Conservation (phyloP, 345 rosid genomes). For the Lepidium aucheri region DNA sequence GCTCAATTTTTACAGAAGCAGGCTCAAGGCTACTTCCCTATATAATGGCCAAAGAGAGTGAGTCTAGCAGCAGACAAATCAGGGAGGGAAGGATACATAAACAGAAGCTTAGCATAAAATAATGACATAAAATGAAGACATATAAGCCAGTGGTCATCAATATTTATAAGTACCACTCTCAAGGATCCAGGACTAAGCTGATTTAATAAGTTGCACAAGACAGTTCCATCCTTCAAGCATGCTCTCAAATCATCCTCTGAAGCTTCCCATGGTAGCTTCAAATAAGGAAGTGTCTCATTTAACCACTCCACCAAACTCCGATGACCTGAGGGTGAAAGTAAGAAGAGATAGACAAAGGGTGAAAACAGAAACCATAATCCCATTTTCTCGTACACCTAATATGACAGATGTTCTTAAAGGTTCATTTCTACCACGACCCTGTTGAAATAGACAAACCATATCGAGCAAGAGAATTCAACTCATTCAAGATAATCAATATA, state of each 20-base stretch:
- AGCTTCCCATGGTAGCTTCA: constrained; percentile 49
- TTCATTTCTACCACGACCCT: not conserved
- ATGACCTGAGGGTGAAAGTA: constrained; percentile 31
- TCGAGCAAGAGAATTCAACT: not conserved
- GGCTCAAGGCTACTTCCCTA: constrained; percentile 44
- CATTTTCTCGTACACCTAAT: not conserved
- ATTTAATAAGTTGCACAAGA: constrained; percentile 54
- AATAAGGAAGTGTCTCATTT: constrained; percentile 44
- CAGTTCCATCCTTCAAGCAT: constrained; percentile 64
- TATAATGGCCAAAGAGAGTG: constrained; percentile 11
- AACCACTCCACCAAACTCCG: constrained; percentile 60
- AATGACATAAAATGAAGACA: not conserved
- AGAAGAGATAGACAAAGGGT: not conserved
- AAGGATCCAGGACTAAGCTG: constrained; percentile 45
- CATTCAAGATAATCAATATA: not conserved
- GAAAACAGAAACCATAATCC: constrained; percentile 1
- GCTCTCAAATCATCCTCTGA: constrained; percentile 55
- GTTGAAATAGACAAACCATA: not conserved
- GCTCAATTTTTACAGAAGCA: constrained; percentile 37
- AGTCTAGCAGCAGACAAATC: not conserved
- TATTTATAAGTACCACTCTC: constrained; percentile 34
- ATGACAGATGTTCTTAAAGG: not conserved
- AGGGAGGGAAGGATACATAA: constrained; percentile 1
- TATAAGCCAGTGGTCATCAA: not conserved
- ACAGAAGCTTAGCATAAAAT: not conserved